Percentiles rank a stretch among this genome's conserved stretches.
Conservation (phyloP, 176 grass and related monocot species). For the Rhynchospora pubera region DNA sequence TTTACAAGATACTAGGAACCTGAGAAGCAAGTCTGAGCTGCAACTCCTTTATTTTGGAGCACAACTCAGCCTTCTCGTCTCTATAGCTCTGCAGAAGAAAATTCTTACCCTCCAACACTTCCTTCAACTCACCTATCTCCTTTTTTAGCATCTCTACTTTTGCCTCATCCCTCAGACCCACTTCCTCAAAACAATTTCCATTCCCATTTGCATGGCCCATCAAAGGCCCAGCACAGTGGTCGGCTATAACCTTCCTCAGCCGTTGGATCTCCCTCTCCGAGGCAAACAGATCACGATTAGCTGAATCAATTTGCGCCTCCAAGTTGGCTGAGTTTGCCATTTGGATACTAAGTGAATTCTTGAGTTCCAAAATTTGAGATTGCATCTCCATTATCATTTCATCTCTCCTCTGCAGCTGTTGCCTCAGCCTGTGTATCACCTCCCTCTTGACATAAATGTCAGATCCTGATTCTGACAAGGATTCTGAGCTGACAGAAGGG, state of each 20-base stretch:
- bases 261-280: conserved; percentile 43
- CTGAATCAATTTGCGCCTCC: conserved; percentile 33
- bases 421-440: conserved; percentile 45
- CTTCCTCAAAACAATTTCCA: conserved; percentile 23
- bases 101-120: conserved; percentile 44
- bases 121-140: conserved; percentile 33
- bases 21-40: conserved; percentile 29
- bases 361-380: conserved; percentile 34
- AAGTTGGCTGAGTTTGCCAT: conserved; percentile 23
- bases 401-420: conserved; percentile 44
- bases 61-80: conserved; percentile 42
- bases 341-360: conserved; percentile 36
- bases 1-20: conserved; percentile 43
- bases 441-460: conserved; percentile 44
- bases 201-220: conserved; percentile 1
- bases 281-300: conserved; percentile 34
- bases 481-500: conserved; percentile 38
- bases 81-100: conserved; percentile 43
- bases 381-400: conserved; percentile 61
- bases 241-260: conserved; percentile 44
- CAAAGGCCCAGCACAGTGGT: conserved; percentile 28
- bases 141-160: conserved; percentile 40
- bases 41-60: conserved; percentile 40
- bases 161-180: neutral
- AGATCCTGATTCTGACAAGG: conserved; percentile 46